These are phyloP conservation scores for Plasmodium inui DNA, from an alignment of 169 alveolate species.

Conservation along the genomic window DNA sequence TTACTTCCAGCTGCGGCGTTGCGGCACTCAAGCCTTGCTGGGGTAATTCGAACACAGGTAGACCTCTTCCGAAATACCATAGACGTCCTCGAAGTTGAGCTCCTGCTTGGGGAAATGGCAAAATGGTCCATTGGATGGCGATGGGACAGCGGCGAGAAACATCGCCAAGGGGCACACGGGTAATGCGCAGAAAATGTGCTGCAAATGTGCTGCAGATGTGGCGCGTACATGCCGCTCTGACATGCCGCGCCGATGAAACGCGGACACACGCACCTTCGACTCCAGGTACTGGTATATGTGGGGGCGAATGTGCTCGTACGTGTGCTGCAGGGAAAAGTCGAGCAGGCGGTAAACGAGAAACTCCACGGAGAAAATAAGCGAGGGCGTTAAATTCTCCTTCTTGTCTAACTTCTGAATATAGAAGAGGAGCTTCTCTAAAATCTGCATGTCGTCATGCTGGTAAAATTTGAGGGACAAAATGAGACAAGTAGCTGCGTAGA, in stretches of 20 bases:
- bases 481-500: conserved; percentile 85
- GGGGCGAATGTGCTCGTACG: conserved; percentile 74
- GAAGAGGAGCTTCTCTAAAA: conserved; percentile 78
- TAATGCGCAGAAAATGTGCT: not conserved
- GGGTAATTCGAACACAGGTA: conserved; percentile 45
- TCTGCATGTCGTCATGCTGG: conserved; percentile 84
- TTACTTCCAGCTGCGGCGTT: not conserved
- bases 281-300: conserved; percentile 85
- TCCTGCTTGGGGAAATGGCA: conserved; percentile 6
- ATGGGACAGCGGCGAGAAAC: not conserved
- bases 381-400: conserved; percentile 77
- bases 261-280: conserved; percentile 49
- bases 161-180: not conserved
- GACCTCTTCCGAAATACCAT: conserved; percentile 51
- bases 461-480: conserved; percentile 83
- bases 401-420: conserved; percentile 77
- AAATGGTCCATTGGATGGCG: not conserved
- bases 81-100: conserved; percentile 71
- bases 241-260: not conserved
- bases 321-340: conserved; percentile 80
- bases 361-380: conserved; percentile 80
- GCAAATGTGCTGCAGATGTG: not conserved
- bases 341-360: conserved; percentile 72
- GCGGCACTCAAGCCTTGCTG: not conserved
- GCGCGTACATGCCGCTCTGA: not conserved